A percentile compares a stretch with the other conserved stretches of the same genome.
phyloP scores from a whole-genome alignment of 1,284 basidiomycete genomes.

The Puccinia coronata region DNA sequence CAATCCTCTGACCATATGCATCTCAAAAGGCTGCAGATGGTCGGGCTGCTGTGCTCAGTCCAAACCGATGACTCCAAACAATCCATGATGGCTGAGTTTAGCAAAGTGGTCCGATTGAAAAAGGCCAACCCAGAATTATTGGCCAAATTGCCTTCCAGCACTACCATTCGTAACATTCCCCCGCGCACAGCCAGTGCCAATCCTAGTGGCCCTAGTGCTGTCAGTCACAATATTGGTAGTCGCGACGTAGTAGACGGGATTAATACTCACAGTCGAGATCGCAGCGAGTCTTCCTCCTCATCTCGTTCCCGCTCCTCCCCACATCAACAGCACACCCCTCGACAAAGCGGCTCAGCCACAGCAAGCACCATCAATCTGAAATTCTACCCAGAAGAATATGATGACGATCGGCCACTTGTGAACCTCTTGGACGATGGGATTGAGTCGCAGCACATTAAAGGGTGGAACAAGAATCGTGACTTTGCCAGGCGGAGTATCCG shows the following conservation, averaged over 20 bases:
- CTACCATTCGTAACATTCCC: slow-evolving; percentile 10
- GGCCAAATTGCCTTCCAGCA: neutral
- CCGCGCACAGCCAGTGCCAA: slow-evolving; percentile 10
- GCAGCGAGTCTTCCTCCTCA: slow-evolving; percentile 25
- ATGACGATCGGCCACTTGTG: slow-evolving; percentile 25
- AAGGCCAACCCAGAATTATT: slow-evolving; percentile 22
- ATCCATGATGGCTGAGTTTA: slow-evolving; percentile 21
- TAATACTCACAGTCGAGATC: neutral
- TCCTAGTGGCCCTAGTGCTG: neutral
- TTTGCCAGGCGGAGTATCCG: slow-evolving; percentile 36
- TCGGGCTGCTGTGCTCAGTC: slow-evolving; percentile 32
- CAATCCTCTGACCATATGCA: slow-evolving; percentile 18
- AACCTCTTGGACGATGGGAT: neutral
- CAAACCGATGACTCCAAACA: slow-evolving; percentile 25
- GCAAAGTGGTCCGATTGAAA: slow-evolving; percentile 30
- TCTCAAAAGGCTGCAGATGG: slow-evolving; percentile 43
- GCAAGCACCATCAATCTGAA: neutral
- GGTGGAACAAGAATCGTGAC: slow-evolving; percentile 47
- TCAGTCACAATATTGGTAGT: neutral
- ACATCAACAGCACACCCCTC: neutral
- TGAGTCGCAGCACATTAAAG: slow-evolving; percentile 18
- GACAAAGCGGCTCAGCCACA: neutral
- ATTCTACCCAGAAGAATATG: slow-evolving; percentile 31
- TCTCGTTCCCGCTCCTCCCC: neutral
- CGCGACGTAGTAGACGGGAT: neutral